Evolutionary conservation across 345 rosid genomes (phyloP), one percentile per base, ranked within the genome.

Genomic region (Gossypium turneri): DNA sequence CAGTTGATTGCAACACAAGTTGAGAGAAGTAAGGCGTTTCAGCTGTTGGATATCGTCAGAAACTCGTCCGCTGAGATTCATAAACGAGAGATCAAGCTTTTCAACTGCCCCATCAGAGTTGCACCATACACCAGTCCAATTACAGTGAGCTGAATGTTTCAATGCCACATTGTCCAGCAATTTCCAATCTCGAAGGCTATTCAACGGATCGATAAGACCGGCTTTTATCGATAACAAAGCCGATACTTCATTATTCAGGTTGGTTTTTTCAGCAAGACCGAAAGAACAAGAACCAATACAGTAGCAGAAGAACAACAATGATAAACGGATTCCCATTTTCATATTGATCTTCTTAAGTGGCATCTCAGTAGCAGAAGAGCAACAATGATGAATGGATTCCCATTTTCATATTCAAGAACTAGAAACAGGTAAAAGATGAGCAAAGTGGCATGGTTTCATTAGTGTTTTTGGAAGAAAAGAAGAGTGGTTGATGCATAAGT

Each of bases 91-190:
- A 80, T 94, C 94, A 27, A 92, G 94, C 80, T 62, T 81, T 78
- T 89, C 94, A 25, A 92, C 92, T 29, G 73, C 80, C 45, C 97
- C 97, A 59, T 79, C 63, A 6, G 88, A 82, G 79, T 81, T 87
- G 88, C 97, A 92, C 82, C 77, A 51, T 50, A 92, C 91, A 78
- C 98, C 97, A 12, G 91, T 88, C 97, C 98, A 94, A 56, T 88
- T 86, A 73, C 98, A 94, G 52, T 87, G 91, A 68, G 68, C 74
- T 64, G 77, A 69, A 19, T 67, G 9, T 25, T 44, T 67, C 27
- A 67, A 67, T 5, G 73, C 56, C 34, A 4, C 74, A 66, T 71
- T 76, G 45, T 82, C 81, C 12, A 85, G 75, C 51, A 85, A 78
- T 62, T 77, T 88, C 98, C 98, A 94, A 66, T 91, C 94, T 38